A percentile compares a stretch with the other conserved stretches of the same genome.
Conservation (phyloP, 2,329 filamentous ascomycete genomes). For the Calycina herbarum region DNA sequence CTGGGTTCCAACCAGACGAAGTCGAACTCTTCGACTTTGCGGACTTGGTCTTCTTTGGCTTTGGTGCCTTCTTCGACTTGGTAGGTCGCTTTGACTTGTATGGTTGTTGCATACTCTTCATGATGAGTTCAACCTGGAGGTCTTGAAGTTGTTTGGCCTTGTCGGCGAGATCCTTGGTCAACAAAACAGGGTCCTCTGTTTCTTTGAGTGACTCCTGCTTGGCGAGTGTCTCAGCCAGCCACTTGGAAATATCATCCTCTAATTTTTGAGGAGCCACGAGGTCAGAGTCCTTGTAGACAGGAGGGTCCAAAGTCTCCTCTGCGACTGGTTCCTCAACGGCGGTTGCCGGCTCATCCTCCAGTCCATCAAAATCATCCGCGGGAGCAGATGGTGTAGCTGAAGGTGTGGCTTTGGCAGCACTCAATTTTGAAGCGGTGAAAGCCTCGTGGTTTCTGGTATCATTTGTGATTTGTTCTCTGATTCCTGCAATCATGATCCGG, state of each 20-base stretch:
- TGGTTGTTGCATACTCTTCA: slow-evolving; percentile 63
- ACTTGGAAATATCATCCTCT: slow-evolving; percentile 63
- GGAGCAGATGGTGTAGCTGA: slow-evolving; percentile 45
- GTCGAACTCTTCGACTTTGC: slow-evolving; percentile 37
- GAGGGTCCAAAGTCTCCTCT: slow-evolving; percentile 55
- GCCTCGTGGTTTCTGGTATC: slow-evolving; percentile 61
- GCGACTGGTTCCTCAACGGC: slow-evolving; percentile 36
- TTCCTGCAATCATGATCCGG: slow-evolving; percentile 65
- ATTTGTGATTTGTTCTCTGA: slow-evolving; percentile 72
- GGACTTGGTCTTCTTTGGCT: slow-evolving; percentile 30
- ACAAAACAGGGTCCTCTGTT: slow-evolving; percentile 73
- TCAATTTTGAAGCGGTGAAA: slow-evolving; percentile 48
- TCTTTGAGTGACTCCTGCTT: slow-evolving; percentile 69
- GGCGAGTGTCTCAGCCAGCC: slow-evolving; percentile 72
- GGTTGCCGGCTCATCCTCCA: slow-evolving; percentile 68
- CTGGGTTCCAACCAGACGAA: slow-evolving; percentile 35
- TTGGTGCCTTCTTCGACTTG: slow-evolving; percentile 44
- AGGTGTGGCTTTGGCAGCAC: slow-evolving; percentile 39
- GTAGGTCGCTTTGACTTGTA: slow-evolving; percentile 32
- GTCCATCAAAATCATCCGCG: slow-evolving; percentile 62
- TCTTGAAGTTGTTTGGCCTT: slow-evolving; percentile 72
- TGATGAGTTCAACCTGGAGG: slow-evolving; percentile 66
- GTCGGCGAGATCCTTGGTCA: slow-evolving; percentile 68
- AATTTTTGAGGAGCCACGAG: slow-evolving; percentile 63
- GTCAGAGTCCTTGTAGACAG: slow-evolving; percentile 73